Conservation (phyloP, 139 green algal genomes). For the Closterium sp. region DNA sequence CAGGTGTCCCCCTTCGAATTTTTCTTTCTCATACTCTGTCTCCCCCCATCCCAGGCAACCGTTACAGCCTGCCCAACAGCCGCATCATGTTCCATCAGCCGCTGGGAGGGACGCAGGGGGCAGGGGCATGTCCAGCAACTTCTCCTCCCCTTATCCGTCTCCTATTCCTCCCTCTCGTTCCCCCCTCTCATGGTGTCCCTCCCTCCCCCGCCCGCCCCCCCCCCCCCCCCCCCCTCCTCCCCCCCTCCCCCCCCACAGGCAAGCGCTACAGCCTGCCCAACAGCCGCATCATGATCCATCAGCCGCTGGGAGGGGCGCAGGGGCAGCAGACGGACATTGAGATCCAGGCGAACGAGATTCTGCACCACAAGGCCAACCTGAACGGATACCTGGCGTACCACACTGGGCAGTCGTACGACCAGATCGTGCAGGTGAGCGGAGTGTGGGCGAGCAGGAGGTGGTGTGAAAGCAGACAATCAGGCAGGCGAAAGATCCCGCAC, state of each 20-base stretch:
- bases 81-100: slow-evolving; percentile 99
- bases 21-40: not conserved
- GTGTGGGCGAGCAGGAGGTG: not conserved
- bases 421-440: slow-evolving; percentile 63
- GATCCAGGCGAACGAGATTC: slow-evolving; percentile 98
- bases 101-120: slow-evolving; percentile 78
- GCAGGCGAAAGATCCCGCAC: slow-evolving; percentile 99
- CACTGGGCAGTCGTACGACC: slow-evolving; percentile 89
- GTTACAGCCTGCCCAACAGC: slow-evolving; percentile 93
- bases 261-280: slow-evolving; percentile 97
- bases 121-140: not conserved
- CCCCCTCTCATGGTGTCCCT: not conserved
- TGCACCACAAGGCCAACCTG: slow-evolving; percentile 99
- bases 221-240: not conserved
- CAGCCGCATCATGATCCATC: slow-evolving; percentile 99
- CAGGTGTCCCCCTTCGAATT: not conserved
- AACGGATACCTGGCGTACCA: slow-evolving; percentile 98
- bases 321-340: slow-evolving; percentile 99
- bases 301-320: slow-evolving; percentile 93
- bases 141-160: not conserved
- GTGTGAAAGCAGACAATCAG: slow-evolving; percentile 64
- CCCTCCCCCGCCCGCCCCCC: not conserved
- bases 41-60: slow-evolving; percentile 77
- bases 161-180: not conserved
- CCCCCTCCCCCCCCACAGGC: slow-evolving; percentile 62